These are phyloP conservation scores for Ceratocystis ficicola DNA, from an alignment of 2,329 filamentous ascomycete species.

Conservation along the genomic window DNA sequence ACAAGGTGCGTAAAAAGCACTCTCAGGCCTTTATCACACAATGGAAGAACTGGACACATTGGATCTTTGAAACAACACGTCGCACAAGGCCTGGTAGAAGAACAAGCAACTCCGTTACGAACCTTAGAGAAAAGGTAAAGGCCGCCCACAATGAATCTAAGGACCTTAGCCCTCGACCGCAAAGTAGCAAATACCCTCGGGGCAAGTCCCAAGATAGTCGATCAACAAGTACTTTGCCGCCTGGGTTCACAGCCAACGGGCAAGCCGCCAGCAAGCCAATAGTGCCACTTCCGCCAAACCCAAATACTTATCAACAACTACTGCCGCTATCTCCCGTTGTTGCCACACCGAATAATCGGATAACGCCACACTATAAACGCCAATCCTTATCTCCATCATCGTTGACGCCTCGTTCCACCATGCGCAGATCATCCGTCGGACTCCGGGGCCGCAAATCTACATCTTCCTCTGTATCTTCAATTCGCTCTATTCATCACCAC, in stretches of 20 bases:
- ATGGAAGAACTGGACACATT: slow-evolving; percentile 54
- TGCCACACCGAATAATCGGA: slow-evolving; percentile 18
- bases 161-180: slow-evolving; percentile 45
- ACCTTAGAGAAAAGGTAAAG: slow-evolving; percentile 41
- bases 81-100: slow-evolving; percentile 40
- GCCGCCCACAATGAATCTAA: slow-evolving; percentile 28
- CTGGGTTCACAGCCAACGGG: slow-evolving; percentile 42
- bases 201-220: slow-evolving; percentile 21
- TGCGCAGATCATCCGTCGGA: slow-evolving; percentile 70
- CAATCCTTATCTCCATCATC: slow-evolving; percentile 79
- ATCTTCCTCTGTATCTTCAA: slow-evolving; percentile 84
- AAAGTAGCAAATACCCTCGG: slow-evolving; percentile 41
- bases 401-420: slow-evolving; percentile 74
- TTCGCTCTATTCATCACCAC: slow-evolving; percentile 80
- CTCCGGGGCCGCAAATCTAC: slow-evolving; percentile 89
- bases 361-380: slow-evolving; percentile 42
- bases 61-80: slow-evolving; percentile 48
- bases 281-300: slow-evolving; percentile 19
- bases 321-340: slow-evolving; percentile 16
- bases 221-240: slow-evolving; percentile 37
- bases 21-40: slow-evolving; percentile 48
- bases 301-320: slow-evolving; percentile 13
- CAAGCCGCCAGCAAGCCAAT: slow-evolving; percentile 29
- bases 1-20: slow-evolving; percentile 44
- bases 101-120: slow-evolving; percentile 47